These are phyloP conservation scores for Penicillium ochrochloron DNA, from an alignment of 495 filamentous ascomycete genomes.

Conservation along the genomic window DNA sequence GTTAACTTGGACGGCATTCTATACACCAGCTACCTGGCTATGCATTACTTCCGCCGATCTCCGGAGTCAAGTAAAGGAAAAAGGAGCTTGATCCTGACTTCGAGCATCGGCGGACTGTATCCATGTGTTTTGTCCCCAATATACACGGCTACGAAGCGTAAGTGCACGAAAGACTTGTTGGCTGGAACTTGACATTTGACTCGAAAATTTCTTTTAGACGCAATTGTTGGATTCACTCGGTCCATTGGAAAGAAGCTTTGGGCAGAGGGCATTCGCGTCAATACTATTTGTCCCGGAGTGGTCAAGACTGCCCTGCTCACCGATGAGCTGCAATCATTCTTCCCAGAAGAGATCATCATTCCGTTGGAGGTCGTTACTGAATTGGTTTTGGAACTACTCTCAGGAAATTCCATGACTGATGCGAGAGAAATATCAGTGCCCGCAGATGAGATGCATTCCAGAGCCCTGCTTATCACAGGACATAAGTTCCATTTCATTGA, in stretches of 20 bases:
- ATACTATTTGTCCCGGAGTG: conserved; percentile 25
- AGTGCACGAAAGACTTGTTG: neutral
- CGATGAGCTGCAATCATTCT: neutral
- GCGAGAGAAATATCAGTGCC: neutral
- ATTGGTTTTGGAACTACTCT: neutral
- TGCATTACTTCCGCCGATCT: conserved; percentile 33
- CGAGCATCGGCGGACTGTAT: conserved; percentile 29
- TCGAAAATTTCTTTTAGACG: conserved; percentile 7
- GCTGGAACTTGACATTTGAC: neutral
- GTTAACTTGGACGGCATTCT: conserved; percentile 29
- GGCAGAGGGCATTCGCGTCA: conserved; percentile 25
- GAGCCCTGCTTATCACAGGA: neutral
- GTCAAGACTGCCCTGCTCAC: neutral
- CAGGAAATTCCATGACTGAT: neutral
- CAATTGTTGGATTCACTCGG: conserved; percentile 30
- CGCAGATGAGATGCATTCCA: neutral
- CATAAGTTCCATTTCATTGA: conserved; percentile 4
- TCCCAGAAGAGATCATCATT: neutral
- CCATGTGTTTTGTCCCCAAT: conserved; percentile 24
- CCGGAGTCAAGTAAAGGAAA: conserved; percentile 15
- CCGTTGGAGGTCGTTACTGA: neutral
- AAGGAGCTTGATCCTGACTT: conserved; percentile 30
- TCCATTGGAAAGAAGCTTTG: conserved; percentile 24
- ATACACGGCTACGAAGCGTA: conserved; percentile 30
- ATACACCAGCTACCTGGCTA: conserved; percentile 26